Evolutionary conservation across 768 basidiomycete species (phyloP), one percentile per base, ranked within the genome.

Genomic region (Russula earlei): DNA sequence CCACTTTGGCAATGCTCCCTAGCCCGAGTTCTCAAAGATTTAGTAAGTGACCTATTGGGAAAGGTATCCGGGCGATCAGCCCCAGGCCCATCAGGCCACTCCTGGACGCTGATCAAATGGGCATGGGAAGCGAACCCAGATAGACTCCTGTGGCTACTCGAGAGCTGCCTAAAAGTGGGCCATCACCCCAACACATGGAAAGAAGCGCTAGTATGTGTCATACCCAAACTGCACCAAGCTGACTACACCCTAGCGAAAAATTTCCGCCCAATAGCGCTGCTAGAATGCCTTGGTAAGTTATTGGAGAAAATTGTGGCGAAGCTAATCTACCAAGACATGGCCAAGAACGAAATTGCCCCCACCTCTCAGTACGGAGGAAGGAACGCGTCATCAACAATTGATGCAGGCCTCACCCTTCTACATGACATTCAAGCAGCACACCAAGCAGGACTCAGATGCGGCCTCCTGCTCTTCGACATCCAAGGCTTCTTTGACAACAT

Each of bases 11-110:
- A n/a, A n/a, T 15, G 11, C 37, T 15, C n/a, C 7, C 7, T 0
- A 6, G 4, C n/a, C 0, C 1, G 2, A 2, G 5, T 19, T 1
- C 38, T 6, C 19, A 1, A 12, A 2, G n/a, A 3, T 3, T 10
- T 46, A 3, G 9, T 46, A 0, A 27, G 10, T 4, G 5, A 15
- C 0, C 44, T 46, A 1, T 27, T 46, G 5, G 10, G 12, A 4
- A 46, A 46, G 2, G 27, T 27, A 5, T 15, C 44, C 2, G 19
- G 19, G n/a, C 1, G n/a, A 3, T 46, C 44, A 0, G 44, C 44
- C 3, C 44, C 27, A 0, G 44, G 44, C 0, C 17, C n/a, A 10
- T 40, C 38, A 1, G 38, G 38, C 0, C 38, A 40, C n/a, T n/a
- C 6, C 38, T 40, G 38, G 25, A 31, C 31, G 0, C n/a, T 33